Evolutionary conservation across 78 protist species (phyloP).

Genomic region (Dictyostelium firmibasis): DNA sequence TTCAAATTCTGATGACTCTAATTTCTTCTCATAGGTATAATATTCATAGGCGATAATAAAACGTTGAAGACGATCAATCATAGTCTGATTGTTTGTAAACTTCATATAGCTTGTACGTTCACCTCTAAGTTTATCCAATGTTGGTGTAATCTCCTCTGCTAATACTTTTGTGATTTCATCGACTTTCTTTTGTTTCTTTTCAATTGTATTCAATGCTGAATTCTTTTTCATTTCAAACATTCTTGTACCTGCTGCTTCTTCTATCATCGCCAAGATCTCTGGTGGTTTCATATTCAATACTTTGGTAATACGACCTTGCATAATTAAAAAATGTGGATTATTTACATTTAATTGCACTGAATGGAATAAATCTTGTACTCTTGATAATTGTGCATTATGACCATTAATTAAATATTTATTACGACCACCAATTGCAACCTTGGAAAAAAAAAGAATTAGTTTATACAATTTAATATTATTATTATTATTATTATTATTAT

Average conservation of each 20-base stretch:
- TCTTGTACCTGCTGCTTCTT: constrained; percentile 99
- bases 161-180: constrained; percentile 90
- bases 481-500: too few relatives aligned
- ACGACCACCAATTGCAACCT: constrained; percentile 96
- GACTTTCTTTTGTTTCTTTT: constrained; percentile 95
- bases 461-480: neutral
- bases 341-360: constrained; percentile 99
- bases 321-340: constrained; percentile 99
- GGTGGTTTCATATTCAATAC: constrained; percentile 99
- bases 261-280: constrained; percentile 97
- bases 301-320: constrained; percentile 99
- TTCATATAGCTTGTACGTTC: constrained; percentile 89
- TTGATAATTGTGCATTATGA: constrained; percentile 37
- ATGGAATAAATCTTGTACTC: constrained; percentile 97
- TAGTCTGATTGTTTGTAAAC: constrained; percentile 72
- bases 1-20: constrained; percentile 2
- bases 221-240: constrained; percentile 97
- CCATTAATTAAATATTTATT: constrained; percentile 98
- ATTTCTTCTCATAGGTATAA: neutral
- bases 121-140: constrained; percentile 88
- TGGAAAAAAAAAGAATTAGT: too few relatives aligned
- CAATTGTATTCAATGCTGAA: constrained; percentile 89
- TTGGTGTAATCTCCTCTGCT: constrained; percentile 96
- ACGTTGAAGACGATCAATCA: constrained; percentile 84
- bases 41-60: constrained; percentile 87